Conservation (phyloP, 495 filamentous ascomycete genomes). For the Oidiodendron maius region DNA sequence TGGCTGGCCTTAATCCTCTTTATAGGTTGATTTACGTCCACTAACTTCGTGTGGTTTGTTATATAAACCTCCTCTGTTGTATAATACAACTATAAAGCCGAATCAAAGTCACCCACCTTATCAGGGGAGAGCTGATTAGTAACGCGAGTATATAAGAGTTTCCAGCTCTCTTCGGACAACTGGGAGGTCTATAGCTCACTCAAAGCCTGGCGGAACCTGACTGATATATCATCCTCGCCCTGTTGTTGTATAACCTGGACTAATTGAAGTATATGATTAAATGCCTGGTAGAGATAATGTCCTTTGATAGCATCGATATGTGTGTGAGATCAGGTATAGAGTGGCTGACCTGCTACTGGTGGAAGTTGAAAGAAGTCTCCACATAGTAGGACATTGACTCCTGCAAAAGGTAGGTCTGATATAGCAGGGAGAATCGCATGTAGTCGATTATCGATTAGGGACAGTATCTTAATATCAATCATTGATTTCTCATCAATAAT, state of each 20-base stretch:
- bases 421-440: not conserved
- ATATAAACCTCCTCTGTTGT: not conserved
- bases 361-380: not conserved
- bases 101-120: not conserved
- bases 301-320: not conserved
- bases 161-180: not conserved
- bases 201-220: not conserved
- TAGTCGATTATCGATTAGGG: constrained; percentile 1
- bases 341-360: not conserved
- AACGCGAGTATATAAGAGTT: not conserved
- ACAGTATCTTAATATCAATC: not conserved
- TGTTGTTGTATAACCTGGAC: not conserved
- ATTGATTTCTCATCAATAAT: constrained; percentile 4
- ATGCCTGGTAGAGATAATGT: not conserved
- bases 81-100: not conserved
- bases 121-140: not conserved
- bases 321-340: not conserved
- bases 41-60: not conserved
- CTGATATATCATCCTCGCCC: not conserved
- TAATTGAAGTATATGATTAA: not conserved
- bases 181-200: not conserved
- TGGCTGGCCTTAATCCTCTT: not conserved
- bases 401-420: not conserved
- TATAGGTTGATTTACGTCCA: not conserved
- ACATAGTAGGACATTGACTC: not conserved